phyloP scores from a whole-genome alignment of 2,329 filamentous ascomycete species.

The Zasmidium citrigriseum region DNA sequence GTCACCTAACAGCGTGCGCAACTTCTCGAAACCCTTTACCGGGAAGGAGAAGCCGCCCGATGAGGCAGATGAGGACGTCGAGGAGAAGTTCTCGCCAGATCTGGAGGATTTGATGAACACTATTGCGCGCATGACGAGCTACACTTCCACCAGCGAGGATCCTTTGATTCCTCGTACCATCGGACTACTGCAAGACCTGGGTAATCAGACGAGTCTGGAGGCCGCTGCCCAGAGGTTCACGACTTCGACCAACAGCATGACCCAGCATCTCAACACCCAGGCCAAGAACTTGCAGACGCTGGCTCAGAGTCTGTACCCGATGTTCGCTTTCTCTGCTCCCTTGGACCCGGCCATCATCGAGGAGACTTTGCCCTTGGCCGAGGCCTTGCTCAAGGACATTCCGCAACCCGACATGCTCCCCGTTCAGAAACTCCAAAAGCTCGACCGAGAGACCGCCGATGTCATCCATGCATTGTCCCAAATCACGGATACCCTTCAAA shows the following conservation, averaged over 20 bases:
- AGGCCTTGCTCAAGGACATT: conserved; percentile 66
- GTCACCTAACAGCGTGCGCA: conserved; percentile 56
- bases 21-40: conserved; percentile 35
- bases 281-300: conserved; percentile 74
- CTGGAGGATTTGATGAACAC: conserved; percentile 37
- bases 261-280: conserved; percentile 74
- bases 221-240: conserved; percentile 35
- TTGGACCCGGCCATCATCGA: conserved; percentile 67
- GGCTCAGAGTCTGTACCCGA: conserved; percentile 66
- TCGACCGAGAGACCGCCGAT: conserved; percentile 67
- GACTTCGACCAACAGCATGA: conserved; percentile 49
- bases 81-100: conserved; percentile 44
- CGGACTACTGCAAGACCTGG: conserved; percentile 36
- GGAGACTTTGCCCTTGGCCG: conserved; percentile 66
- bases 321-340: conserved; percentile 58
- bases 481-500: conserved; percentile 88
- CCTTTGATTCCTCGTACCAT: conserved; percentile 35
- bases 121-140: conserved; percentile 35
- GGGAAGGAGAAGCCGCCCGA: conserved; percentile 24
- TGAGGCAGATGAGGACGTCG: conserved; percentile 17
- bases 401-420: conserved; percentile 66
- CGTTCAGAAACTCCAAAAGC: conserved; percentile 66
- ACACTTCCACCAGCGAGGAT: conserved; percentile 31
- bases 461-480: conserved; percentile 79
- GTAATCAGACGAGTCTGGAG: conserved; percentile 36